These are phyloP conservation scores for Murraya paniculata DNA, from an alignment of 345 rosid species.

Conservation along the genomic window DNA sequence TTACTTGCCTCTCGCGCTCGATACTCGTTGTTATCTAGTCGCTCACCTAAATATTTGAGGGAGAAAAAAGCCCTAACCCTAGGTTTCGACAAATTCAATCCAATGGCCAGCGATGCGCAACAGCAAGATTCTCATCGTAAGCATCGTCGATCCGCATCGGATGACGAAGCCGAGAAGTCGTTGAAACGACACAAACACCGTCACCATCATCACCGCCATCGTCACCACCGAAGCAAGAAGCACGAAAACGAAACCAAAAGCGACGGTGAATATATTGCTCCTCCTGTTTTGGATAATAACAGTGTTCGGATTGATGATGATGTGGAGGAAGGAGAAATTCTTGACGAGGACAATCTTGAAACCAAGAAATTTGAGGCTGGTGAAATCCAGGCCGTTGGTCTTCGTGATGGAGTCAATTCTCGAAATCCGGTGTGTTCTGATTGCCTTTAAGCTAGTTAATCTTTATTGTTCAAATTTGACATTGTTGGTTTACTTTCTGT, in stretches of 20 bases:
- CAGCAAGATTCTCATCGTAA: conserved; percentile 58
- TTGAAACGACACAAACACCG: conserved; percentile 82
- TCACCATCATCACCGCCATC: conserved; percentile 58
- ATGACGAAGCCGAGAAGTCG: conserved; percentile 54
- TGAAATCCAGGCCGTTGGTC: conserved; percentile 31
- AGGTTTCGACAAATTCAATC: conserved; percentile 23
- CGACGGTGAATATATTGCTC: conserved; percentile 28
- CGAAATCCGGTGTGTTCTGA: conserved; percentile 67
- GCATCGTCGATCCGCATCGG: conserved; percentile 60
- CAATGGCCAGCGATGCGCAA: conserved; percentile 48
- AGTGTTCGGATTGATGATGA: conserved; percentile 50
- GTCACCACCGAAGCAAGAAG: conserved; percentile 63
- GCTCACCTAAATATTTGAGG: no score
- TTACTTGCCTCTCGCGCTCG: neutral
- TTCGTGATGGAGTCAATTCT: conserved; percentile 25
- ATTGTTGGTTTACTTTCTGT: conserved; percentile 17
- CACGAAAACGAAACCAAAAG: conserved; percentile 41
- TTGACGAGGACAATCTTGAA: conserved; percentile 51
- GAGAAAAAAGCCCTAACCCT: conserved; percentile 35
- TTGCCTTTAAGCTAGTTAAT: conserved; percentile 18
- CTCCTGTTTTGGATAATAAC: conserved; percentile 21
- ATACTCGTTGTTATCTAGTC: neutral
- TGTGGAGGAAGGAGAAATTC: conserved; percentile 98
- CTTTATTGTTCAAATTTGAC: neutral
- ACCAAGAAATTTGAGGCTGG: conserved; percentile 22